A percentile compares a stretch with the other conserved stretches of the same genome.
These are phyloP conservation scores for Phytopythium chamaehyphon DNA, from an alignment of 352 stramenopile species.

Conservation along the genomic window DNA sequence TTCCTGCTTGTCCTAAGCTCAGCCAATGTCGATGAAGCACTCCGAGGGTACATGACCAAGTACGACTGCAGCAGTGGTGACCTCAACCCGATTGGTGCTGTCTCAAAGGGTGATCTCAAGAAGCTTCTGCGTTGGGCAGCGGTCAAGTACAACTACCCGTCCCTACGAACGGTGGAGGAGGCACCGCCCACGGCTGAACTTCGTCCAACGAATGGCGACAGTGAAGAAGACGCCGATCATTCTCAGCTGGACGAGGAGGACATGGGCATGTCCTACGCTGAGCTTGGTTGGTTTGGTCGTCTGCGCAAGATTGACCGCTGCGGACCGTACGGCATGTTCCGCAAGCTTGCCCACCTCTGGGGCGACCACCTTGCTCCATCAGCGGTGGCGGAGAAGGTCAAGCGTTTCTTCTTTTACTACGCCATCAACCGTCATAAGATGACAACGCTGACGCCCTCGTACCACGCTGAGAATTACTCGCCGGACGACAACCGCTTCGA, in stretches of 20 bases:
- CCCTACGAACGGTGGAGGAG: slow-evolving; percentile 90
- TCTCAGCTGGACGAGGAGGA: slow-evolving; percentile 98
- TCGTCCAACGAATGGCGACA: slow-evolving; percentile 82
- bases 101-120: slow-evolving; percentile 96
- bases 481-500: slow-evolving; percentile 99
- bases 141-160: slow-evolving; percentile 87
- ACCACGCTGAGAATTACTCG: slow-evolving; percentile 98
- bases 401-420: slow-evolving; percentile 99
- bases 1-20: slow-evolving; percentile 98
- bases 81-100: slow-evolving; percentile 97
- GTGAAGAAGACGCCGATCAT: slow-evolving; percentile 70
- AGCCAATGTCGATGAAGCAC: slow-evolving; percentile 97
- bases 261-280: slow-evolving; percentile 99
- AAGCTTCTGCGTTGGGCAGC: slow-evolving; percentile 93
- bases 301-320: slow-evolving; percentile 95
- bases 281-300: slow-evolving; percentile 94
- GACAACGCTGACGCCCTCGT: slow-evolving; percentile 97
- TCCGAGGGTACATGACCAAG: slow-evolving; percentile 99
- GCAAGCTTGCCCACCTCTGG: slow-evolving; percentile 86
- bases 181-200: slow-evolving; percentile 96
- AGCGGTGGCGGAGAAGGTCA: slow-evolving; percentile 86
- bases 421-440: slow-evolving; percentile 99
- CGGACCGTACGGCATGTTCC: slow-evolving; percentile 94
- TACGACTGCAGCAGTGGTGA: slow-evolving; percentile 99
- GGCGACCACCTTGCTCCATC: slow-evolving; percentile 66